These are phyloP conservation scores for Benincasa hispida DNA, from an alignment of 306 rosid species.

Conservation along the genomic window DNA sequence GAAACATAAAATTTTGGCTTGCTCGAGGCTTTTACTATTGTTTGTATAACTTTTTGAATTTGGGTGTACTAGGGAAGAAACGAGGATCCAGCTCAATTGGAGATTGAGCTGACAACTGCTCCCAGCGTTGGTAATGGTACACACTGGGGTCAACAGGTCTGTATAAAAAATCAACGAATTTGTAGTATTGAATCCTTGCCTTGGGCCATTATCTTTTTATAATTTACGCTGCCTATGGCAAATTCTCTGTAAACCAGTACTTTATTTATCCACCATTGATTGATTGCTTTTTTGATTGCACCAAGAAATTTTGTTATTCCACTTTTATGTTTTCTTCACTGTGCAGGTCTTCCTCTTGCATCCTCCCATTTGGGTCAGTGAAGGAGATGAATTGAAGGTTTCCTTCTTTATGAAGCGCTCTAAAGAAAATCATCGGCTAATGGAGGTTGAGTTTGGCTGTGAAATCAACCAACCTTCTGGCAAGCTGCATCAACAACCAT, in stretches of 20 bases:
- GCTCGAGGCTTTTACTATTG: neutral
- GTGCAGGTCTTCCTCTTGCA: constrained; percentile 70
- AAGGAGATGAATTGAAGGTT: constrained; percentile 53
- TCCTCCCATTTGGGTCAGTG: constrained; percentile 42
- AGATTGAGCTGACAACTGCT: constrained; percentile 80
- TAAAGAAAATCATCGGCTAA: constrained; percentile 80
- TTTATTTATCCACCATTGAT: neutral
- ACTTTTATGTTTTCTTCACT: constrained; percentile 1
- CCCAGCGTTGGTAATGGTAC: constrained; percentile 58
- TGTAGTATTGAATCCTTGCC: neutral
- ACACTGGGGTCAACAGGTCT: constrained; percentile 99
- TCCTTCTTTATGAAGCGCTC: constrained; percentile 79
- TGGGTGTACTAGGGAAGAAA: constrained; percentile 57
- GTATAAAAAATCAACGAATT: neutral
- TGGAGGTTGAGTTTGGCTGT: constrained; percentile 85
- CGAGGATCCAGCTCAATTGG: constrained; percentile 73
- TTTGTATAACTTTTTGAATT: neutral
- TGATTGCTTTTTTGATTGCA: neutral
- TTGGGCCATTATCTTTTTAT: neutral
- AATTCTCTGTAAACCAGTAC: neutral
- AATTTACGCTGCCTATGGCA: neutral
- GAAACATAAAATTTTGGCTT: neutral
- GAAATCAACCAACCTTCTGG: constrained; percentile 51
- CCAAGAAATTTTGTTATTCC: neutral
- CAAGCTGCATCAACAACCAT: constrained; percentile 34